These are phyloP conservation scores for Fusarium aywerte DNA, from an alignment of 2,329 filamentous ascomycete species.

Conservation along the genomic window DNA sequence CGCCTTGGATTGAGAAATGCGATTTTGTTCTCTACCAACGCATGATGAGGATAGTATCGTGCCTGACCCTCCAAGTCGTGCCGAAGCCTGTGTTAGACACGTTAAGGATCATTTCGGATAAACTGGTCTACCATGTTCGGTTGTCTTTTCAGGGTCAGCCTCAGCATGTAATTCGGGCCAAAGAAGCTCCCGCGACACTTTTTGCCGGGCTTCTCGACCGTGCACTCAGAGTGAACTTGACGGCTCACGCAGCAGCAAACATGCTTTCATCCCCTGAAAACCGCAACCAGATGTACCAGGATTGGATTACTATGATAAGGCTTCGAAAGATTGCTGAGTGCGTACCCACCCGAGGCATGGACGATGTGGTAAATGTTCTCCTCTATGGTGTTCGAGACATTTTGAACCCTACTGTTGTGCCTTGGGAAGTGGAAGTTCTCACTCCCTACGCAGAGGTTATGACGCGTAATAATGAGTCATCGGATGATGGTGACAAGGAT, in stretches of 20 bases:
- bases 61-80: conserved; percentile 90
- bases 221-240: conserved; percentile 89
- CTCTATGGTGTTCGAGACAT: conserved; percentile 76
- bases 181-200: conserved; percentile 86
- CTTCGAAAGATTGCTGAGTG: conserved; percentile 72
- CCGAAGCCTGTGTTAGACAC: conserved; percentile 89
- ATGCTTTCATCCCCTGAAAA: conserved; percentile 91
- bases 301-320: conserved; percentile 79
- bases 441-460: conserved; percentile 70
- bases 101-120: conserved; percentile 85
- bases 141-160: conserved; percentile 89
- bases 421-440: conserved; percentile 71
- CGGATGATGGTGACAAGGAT: conserved; percentile 41
- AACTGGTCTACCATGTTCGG: conserved; percentile 82
- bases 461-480: conserved; percentile 57
- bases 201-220: conserved; percentile 89
- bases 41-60: conserved; percentile 91
- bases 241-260: conserved; percentile 92
- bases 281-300: conserved; percentile 93
- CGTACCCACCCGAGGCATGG: conserved; percentile 71
- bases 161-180: conserved; percentile 84
- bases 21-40: conserved; percentile 97
- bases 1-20: conserved; percentile 93
- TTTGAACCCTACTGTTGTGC: conserved; percentile 73
- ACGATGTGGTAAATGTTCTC: conserved; percentile 71